These are phyloP conservation scores for Plasmodium chabaudi DNA, from an alignment of 169 alveolate genomes.

Conservation along the genomic window DNA sequence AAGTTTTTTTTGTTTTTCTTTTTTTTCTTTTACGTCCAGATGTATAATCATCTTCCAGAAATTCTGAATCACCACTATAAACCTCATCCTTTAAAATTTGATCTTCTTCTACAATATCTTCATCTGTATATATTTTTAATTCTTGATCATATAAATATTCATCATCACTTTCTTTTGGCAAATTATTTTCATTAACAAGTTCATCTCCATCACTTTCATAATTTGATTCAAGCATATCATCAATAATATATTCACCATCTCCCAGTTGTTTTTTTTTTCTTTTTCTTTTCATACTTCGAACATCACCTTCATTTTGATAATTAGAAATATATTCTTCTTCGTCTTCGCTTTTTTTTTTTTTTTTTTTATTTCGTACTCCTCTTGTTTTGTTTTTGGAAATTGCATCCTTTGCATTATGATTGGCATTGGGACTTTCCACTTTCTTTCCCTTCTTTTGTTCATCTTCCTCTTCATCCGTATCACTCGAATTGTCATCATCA, in stretches of 20 bases:
- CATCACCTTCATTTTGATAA: not conserved
- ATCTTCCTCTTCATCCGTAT: not conserved
- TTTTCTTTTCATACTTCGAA: not conserved
- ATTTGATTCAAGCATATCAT: not conserved
- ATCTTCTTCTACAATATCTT: slow-evolving; percentile 72
- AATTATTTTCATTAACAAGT: slow-evolving; percentile 17
- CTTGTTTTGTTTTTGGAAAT: not conserved
- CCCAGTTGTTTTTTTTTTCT: not conserved
- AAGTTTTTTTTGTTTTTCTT: slow-evolving; percentile 13
- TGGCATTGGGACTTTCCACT: too few species aligned
- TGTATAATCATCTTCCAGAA: slow-evolving; percentile 17
- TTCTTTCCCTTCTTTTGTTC: too few species aligned
- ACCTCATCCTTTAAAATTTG: slow-evolving; percentile 50
- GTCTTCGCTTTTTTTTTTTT: not conserved
- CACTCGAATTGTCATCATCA: not conserved
- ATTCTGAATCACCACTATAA: slow-evolving; percentile 51
- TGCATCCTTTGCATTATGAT: too few species aligned
- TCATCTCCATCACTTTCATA: slow-evolving; percentile 52
- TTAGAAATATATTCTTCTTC: not conserved
- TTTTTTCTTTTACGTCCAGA: slow-evolving; percentile 24
- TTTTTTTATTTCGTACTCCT: not conserved
- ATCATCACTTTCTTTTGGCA: slow-evolving; percentile 38
- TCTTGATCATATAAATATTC: slow-evolving; percentile 15
- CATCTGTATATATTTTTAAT: slow-evolving; percentile 21
- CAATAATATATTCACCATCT: not conserved